Base-by-base conservation (phyloP, 1,284 basidiomycete species). In the Cryptococcus wingfieldii region DNA sequence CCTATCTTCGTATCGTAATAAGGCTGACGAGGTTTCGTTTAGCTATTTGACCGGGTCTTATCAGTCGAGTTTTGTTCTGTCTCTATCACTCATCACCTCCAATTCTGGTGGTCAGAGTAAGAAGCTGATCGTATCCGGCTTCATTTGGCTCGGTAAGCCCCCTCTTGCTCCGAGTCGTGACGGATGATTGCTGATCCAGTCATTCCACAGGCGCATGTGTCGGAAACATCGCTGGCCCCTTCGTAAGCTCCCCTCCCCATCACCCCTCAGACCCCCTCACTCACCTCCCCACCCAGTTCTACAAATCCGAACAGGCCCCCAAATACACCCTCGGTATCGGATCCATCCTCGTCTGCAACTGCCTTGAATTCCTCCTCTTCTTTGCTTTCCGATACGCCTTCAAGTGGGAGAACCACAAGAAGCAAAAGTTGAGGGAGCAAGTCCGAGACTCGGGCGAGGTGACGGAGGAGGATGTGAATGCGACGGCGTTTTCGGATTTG, bases 71-170 rank as follows among this genome's bases (percentile, higher is more conserved):
- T 81, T 81, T 58, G 79, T 81, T 5, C 60, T 81, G 25, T 77
- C 76, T 4, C 69, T 81, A 13, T 79, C 78, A 3, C 69, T 81
- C 38, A 74, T 81, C 46, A 79, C 79, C 7, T 77, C 77, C 12
- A 82, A 82, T 64, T 76, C 78, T 1, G 79, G 75, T 34, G 80
- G 80, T 16, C 76, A 78, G 60, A 77, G 77, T 18, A 81, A 81
- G 70, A 79, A 78, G 63, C 76, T 77, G 75, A 65, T 72, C 23
- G 71, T 66, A 38, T 72, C 73, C 47, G 72, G 73, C 58, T 66
- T 66, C 47, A 70, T 70, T 50, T 72, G 74, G 73, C 55, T 72
- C 43, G 74, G 75, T n/a, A 74, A 69, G 0, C 76, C 71, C 38
- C 18, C 18, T 18, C 18, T 18, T 44, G 42, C 23, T 3, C 23